Base-by-base conservation (phyloP, 176 grass and related monocot genomes). In the Panicum miliaceum region DNA sequence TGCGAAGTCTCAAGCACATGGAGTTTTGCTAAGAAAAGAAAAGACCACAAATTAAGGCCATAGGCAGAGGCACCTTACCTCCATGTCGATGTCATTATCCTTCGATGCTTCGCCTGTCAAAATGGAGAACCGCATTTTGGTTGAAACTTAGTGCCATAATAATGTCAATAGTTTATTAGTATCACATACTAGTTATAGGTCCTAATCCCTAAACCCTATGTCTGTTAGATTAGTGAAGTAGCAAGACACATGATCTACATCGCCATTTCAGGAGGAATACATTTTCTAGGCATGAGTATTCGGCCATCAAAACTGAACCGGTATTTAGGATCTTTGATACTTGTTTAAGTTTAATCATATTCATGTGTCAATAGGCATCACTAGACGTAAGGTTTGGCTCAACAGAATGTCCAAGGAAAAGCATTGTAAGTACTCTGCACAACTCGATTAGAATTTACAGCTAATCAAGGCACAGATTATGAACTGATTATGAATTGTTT, bases 21-120 rank as follows among this genome's bases (percentile, higher is more conserved):
- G 22, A 50, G 3, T 35, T 86, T 86, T 75, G 48, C 27, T 38
- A 71, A 19, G 22, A 16, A 7, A 40, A 76, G 9, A 4, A 7
- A 40, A 76, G 9, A 4, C 5, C 6, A 10, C 15, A 68, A 12
- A 75, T 63, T 67, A 14, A 82, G 32, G 22, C 10, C 26, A 83
- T 1, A 48, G 16, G 15, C 7, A 62, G 4, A 71, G 86, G 42
- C 20, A 71, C 14, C 36, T 20, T 80, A 86, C 84, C 68, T 81
- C 87, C 87, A 89, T 84, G 64, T 64, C 27, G 16, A 57, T 71
- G 25, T 89, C 76, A 2, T 51, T 75, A 23, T 86, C 84, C 76
- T 83, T 86, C 13, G 80, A 76, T 32, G 62, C 26, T 58, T 89
- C 76, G 72, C 87, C 90, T 92, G 90, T 54, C 36, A 80, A 86